Evolutionary conservation across 768 basidiomycete species (phyloP), one percentile per base, ranked within the genome.

Genomic region (Cystobasidium ongulense): DNA sequence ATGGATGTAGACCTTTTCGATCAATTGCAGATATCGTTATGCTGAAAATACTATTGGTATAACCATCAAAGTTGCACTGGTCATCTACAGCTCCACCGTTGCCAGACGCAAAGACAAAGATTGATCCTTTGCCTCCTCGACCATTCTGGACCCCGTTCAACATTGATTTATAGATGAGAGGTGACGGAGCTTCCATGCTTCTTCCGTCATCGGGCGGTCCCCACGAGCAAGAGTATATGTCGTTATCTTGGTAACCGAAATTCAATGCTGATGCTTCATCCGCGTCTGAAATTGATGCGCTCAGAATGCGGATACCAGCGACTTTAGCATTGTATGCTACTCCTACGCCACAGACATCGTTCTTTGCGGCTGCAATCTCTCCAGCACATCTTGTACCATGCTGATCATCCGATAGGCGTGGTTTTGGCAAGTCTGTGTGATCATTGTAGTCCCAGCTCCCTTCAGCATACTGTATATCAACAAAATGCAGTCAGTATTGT

Each of bases 61-160:
- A 99, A 7, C 96, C 96, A 77, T 98, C 95, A 79, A 99, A 98
- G 81, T 99, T 99, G 84, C 96, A 99, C 81, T 98, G 95, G 79
- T 99, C 96, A 21, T 90, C 91, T 68, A 86, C 85, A 8, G 85
- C 86, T 35, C 92, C 96, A 8, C 96, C 96, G 80, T 99, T 99
- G 0, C 96, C 96, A 67, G 91, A 93, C 2, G 96, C 96, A 79
- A 98, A 99, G 31, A 99, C 96, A 76, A 90, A 98, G 75, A 99
- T 85, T 36, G 90, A 92, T 0, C 96, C 96, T 79, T 90, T 92
- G 27, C 93, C 92, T 31, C 82, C 85, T 54, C 96, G 87, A 1
- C 96, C 96, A 38, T 90, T 88, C 81, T 90, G 89, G 43, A 97
- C 87, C 23, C 96, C 96, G 76, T 97, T 95, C 29, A 98, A 83